A percentile compares a stretch with the other conserved stretches of the same genome.
phyloP scores from a whole-genome alignment of 495 filamentous ascomycete genomes.

The Xylaria curta region DNA sequence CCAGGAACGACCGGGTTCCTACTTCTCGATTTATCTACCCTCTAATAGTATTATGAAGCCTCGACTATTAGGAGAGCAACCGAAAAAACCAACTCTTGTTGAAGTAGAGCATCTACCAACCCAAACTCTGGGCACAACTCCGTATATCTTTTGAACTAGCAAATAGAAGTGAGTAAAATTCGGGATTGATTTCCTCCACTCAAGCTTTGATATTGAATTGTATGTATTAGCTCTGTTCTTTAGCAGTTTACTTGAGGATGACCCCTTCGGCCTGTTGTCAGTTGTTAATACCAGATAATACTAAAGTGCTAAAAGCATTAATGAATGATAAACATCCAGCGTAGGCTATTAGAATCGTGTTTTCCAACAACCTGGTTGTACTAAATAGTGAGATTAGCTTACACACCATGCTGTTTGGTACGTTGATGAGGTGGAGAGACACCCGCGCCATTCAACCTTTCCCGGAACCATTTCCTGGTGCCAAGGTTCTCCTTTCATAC shows the following conservation, averaged over 20 bases:
- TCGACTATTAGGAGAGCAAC: not conserved
- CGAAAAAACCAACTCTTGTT: slow-evolving; percentile 9
- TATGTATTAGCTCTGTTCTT: not conserved
- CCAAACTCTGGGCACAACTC: not conserved
- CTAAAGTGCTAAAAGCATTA: slow-evolving; percentile 3
- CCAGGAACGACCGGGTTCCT: not conserved
- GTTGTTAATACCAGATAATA: not conserved
- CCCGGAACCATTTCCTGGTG: not conserved
- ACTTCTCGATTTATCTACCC: not conserved
- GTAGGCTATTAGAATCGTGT: not conserved
- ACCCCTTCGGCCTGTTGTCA: not conserved
- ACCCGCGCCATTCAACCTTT: not conserved
- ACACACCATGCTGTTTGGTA: slow-evolving; percentile 9
- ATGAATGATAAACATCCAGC: slow-evolving; percentile 8
- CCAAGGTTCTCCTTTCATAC: slow-evolving; percentile 8
- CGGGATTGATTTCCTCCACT: not conserved
- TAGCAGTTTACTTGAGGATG: not conserved
- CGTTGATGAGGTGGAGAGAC: not conserved
- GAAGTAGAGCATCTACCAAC: slow-evolving; percentile 7
- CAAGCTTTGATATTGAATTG: not conserved
- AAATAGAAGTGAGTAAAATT: slow-evolving; percentile 11
- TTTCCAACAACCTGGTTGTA: not conserved
- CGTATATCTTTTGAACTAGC: not conserved
- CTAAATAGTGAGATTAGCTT: slow-evolving; percentile 2
- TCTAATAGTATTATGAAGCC: not conserved